Evolutionary conservation across 441 rosid species (phyloP).

Genomic region (Sinapis alba): DNA sequence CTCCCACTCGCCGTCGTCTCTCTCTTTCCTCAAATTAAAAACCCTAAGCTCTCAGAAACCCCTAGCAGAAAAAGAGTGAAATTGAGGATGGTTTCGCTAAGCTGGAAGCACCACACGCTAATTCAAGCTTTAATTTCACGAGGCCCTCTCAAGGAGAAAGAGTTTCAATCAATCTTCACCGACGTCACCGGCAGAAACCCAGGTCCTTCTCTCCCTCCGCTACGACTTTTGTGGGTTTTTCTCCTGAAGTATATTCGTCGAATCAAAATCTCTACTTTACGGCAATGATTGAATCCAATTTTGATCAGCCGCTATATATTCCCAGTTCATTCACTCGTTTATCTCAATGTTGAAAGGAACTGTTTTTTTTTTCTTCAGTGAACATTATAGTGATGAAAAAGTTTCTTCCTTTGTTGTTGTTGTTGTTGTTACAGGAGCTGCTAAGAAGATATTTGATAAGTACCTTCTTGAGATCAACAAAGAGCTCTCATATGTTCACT

Average conservation of each 20-base stretch:
- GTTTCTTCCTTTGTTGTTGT: neutral
- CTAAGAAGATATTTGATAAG: constrained; percentile 54
- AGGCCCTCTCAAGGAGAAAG: constrained; percentile 77
- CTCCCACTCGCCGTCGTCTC: too few relatives aligned
- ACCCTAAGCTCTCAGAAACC: too few relatives aligned
- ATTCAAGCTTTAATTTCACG: constrained; percentile 79
- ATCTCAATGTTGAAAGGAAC: neutral
- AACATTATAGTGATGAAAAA: neutral
- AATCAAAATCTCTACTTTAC: constrained; percentile 11
- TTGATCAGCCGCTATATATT: too few relatives aligned
- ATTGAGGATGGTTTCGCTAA: constrained; percentile 50
- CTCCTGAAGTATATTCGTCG: neutral
- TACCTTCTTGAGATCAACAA: constrained; percentile 81
- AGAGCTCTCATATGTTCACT: constrained; percentile 76
- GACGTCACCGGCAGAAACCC: constrained; percentile 62
- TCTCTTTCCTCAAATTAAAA: too few relatives aligned
- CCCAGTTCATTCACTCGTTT: neutral
- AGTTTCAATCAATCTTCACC: constrained; percentile 64
- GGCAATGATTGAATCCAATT: neutral
- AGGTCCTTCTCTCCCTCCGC: constrained; percentile 46
- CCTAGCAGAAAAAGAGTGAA: too few relatives aligned
- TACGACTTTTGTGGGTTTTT: neutral
- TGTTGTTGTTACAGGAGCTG: constrained; percentile 45
- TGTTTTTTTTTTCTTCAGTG: neutral
- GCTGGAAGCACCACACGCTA: constrained; percentile 76